Conservation (phyloP, 108 stramenopile genomes). For the Nitzschia putrida region DNA sequence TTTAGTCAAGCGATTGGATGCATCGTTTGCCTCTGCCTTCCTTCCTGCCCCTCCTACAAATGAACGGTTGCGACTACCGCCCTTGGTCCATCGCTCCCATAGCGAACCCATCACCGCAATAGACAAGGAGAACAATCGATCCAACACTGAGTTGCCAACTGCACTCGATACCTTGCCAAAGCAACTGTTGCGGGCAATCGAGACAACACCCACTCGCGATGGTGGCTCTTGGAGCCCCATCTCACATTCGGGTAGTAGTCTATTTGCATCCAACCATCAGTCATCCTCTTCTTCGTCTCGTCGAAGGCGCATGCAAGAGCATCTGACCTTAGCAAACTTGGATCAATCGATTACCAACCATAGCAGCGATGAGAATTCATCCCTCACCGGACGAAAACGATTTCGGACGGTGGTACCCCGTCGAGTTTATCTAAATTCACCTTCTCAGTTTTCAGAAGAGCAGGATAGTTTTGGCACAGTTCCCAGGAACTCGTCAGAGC, state of each 20-base stretch:
- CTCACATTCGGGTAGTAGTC: constrained; percentile 14
- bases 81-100: no score
- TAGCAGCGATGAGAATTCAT: background rate
- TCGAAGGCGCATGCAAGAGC: background rate
- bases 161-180: constrained; percentile 18
- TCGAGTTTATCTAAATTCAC: constrained; percentile 30
- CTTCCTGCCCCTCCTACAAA: no score
- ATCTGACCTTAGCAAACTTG: no score
- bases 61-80: no score
- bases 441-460: constrained; percentile 26
- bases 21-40: no score
- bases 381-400: constrained; percentile 30
- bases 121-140: constrained; percentile 2
- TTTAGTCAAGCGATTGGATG: no score
- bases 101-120: background rate
- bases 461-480: constrained; percentile 35
- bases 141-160: background rate
- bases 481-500: background rate
- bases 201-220: constrained; percentile 3
- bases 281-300: constrained; percentile 5
- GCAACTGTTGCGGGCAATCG: constrained; percentile 22
- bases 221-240: constrained; percentile 16
- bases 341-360: no score
- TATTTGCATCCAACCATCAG: background rate
- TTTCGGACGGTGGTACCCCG: constrained; percentile 44